These are phyloP conservation scores for Leishmania tropica DNA, from an alignment of 208 protist species.

Conservation along the genomic window DNA sequence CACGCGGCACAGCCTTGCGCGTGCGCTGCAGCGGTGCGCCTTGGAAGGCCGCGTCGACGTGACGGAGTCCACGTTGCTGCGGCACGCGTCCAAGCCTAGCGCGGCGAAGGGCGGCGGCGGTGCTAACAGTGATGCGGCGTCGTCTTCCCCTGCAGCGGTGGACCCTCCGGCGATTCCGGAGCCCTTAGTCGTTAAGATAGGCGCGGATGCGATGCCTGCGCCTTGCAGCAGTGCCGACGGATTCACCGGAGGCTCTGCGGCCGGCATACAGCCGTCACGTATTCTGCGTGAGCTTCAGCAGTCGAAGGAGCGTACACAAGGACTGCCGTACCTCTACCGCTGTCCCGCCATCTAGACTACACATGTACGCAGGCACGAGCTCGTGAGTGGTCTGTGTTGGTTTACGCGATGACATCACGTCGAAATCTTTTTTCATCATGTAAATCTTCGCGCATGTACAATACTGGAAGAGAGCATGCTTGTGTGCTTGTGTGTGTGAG, in stretches of 20 bases:
- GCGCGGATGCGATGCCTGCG: conserved; percentile 40
- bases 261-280: conserved; percentile 7
- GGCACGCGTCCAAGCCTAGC: neutral
- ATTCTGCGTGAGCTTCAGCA: conserved; percentile 79
- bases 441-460: conserved; percentile 14
- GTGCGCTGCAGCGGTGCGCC: conserved; percentile 78
- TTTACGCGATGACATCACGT: neutral
- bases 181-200: conserved; percentile 56
- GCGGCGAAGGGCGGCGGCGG: conserved; percentile 2
- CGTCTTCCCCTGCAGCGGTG: neutral
- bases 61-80: conserved; percentile 40
- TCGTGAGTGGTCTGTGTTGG: neutral
- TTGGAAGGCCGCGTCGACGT: conserved; percentile 51
- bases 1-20: conserved; percentile 85
- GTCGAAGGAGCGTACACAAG: conserved; percentile 87
- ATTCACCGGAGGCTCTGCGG: neutral
- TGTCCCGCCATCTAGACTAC: conserved; percentile 83
- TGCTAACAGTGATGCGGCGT: neutral
- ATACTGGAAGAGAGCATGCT: neutral
- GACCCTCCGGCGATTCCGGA: conserved; percentile 29
- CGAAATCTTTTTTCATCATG: neutral
- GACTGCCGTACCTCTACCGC: conserved; percentile 91
- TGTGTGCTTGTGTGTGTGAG: neutral
- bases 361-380: neutral
- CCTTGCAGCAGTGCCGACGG: conserved; percentile 10